Evolutionary conservation across 2,329 filamentous ascomycete genomes (phyloP), one percentile per base, ranked within the genome.

Genomic region (Apiospora hydei): DNA sequence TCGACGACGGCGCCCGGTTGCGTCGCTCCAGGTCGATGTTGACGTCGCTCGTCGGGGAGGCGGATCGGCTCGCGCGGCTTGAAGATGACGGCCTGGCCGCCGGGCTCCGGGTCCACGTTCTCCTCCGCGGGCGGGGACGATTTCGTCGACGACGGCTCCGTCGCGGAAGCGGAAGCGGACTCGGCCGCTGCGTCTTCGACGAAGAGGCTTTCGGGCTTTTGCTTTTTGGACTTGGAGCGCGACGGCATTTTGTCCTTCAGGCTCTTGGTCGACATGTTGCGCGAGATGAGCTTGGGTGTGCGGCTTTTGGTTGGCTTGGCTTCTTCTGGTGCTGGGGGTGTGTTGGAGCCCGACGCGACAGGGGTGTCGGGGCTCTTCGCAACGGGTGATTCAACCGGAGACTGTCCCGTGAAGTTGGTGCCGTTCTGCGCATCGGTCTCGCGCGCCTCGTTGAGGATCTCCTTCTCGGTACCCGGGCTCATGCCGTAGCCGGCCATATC

Each of bases 1-100:
- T 92, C 13, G 89, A 90, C 77, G 93, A 93, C 5, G 89, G 88
- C 1, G 93, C 91, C 78, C 92, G 93, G 82, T 95, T 97, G 47
- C 95, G 91, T 10, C 94, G 90, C 83, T 98, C 95, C 34, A 98
- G 90, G 69, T 95, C 92, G 75, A 98, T 93, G 80, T 97, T 98
- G 76, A 98, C 88, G 79, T 98, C 96, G 80, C 92, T 95, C 67
- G 91, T 93, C 0, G 93, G 90, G 90, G 0, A 98, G 82, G 10
- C 92, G 87, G 6, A 98, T 85, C 0, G 91, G 91, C 4, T 85
- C 84, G 0, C 84, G 82, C 0, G 96, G 94, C 61, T 90, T 92
- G 78, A 98, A 93, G 41, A 98, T 91, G 53, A 97, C 92, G 2
- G 90, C 90, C 75, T 92, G 92, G 38, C 93, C 91, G 43, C 90